Percentiles rank a stretch among this genome's conserved stretches.
These are phyloP conservation scores for Phytomonas francai DNA, from an alignment of 208 protist species.

Conservation along the genomic window DNA sequence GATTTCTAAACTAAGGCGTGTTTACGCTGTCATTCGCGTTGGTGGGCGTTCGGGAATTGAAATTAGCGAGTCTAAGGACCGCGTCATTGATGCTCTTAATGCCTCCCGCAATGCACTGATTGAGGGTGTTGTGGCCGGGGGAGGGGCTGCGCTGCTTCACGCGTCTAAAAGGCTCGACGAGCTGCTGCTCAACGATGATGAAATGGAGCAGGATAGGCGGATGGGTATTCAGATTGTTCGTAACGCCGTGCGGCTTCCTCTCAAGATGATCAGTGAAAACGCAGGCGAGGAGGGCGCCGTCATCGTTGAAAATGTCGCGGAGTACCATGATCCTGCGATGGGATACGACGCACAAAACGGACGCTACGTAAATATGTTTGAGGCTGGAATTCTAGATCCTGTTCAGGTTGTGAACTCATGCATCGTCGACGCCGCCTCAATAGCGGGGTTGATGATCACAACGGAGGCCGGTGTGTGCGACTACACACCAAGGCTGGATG, in stretches of 20 bases:
- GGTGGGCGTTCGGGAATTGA: slow-evolving; percentile 98
- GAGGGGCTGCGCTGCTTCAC: slow-evolving; percentile 96
- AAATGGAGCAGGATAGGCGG: slow-evolving; percentile 74
- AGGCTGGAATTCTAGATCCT: slow-evolving; percentile 99
- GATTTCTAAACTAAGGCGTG: slow-evolving; percentile 69
- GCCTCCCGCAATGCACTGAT: slow-evolving; percentile 97
- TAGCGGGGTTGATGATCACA: slow-evolving; percentile 98
- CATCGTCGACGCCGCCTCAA: slow-evolving; percentile 94
- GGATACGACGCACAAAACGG: slow-evolving; percentile 96
- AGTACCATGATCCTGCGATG: slow-evolving; percentile 77
- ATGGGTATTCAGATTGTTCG: slow-evolving; percentile 84
- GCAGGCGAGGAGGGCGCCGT: slow-evolving; percentile 97
- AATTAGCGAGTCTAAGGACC: slow-evolving; percentile 98
- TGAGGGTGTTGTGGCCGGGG: slow-evolving; percentile 98
- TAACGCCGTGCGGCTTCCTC: slow-evolving; percentile 83
- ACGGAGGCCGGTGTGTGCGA: slow-evolving; percentile 97
- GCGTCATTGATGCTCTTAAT: slow-evolving; percentile 98
- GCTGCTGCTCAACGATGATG: slow-evolving; percentile 81
- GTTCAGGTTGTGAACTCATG: slow-evolving; percentile 98
- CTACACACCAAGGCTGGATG: slow-evolving; percentile 26
- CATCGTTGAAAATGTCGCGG: slow-evolving; percentile 95
- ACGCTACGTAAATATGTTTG: slow-evolving; percentile 97
- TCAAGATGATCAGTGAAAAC: slow-evolving; percentile 96
- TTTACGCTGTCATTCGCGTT: slow-evolving; percentile 95
- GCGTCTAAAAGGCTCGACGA: slow-evolving; percentile 88